phyloP scores from a whole-genome alignment of 352 stramenopile genomes.

The Phytophthora idaei region DNA sequence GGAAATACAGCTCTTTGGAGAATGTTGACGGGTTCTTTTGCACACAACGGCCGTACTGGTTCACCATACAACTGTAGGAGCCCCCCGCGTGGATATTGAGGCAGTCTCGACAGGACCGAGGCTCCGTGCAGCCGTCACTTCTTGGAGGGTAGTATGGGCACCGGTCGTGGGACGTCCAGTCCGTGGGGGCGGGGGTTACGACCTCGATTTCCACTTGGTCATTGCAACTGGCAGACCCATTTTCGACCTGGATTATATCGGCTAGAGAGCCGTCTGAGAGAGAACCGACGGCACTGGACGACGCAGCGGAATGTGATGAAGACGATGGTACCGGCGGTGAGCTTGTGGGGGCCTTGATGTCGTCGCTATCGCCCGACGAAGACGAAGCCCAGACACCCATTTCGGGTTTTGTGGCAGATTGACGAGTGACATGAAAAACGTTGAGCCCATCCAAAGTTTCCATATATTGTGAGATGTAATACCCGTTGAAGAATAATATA shows the following conservation, averaged over 20 bases:
- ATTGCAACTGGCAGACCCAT: conserved; percentile 18
- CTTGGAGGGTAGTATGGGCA: conserved; percentile 31
- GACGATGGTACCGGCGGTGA: conserved; percentile 3
- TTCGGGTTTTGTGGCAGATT: conserved; percentile 5
- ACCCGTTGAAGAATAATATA: background rate
- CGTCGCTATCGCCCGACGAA: conserved; percentile 16
- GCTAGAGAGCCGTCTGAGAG: background rate
- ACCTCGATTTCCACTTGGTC: conserved; percentile 28
- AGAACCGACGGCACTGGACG: background rate
- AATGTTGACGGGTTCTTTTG: conserved; percentile 35
- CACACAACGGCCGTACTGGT: conserved; percentile 47
- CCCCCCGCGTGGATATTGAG: conserved; percentile 50
- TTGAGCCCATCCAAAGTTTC: conserved; percentile 12
- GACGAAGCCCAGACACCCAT: conserved; percentile 18
- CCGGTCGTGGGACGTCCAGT: conserved; percentile 32
- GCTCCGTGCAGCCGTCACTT: conserved; percentile 46
- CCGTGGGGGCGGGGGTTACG: conserved; percentile 19
- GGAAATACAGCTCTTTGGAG: conserved; percentile 27
- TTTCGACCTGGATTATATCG: conserved; percentile 1
- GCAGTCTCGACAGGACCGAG: conserved; percentile 65
- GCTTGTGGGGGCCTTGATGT: background rate
- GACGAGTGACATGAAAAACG: conserved; percentile 25
- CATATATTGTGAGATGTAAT: conserved; percentile 2
- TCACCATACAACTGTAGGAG: conserved; percentile 46
- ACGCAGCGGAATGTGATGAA: conserved; percentile 18